Percentiles rank a stretch among this genome's conserved stretches.
phyloP scores from a whole-genome alignment of 768 basidiomycete species.

The Coprinopsis marcescibilis region DNA sequence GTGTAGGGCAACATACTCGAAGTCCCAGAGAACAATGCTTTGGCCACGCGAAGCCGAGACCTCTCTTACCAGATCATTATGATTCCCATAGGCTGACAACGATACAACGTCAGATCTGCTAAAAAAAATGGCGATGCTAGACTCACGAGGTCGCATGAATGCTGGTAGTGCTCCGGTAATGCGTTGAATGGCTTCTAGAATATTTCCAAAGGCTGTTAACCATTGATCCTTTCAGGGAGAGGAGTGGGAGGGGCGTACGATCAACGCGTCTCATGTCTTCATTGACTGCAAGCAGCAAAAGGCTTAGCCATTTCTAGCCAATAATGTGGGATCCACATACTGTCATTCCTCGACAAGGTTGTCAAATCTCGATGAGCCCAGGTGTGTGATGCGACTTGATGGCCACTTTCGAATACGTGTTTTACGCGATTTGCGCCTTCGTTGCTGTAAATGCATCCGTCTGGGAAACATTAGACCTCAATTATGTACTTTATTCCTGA shows the following conservation, averaged over 20 bases:
- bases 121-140: not conserved
- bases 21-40: slow-evolving; percentile 12
- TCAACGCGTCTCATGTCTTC: slow-evolving; percentile 28
- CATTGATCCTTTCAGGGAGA: not conserved
- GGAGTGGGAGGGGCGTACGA: slow-evolving; percentile 16
- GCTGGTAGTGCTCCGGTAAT: slow-evolving; percentile 32
- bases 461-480: not conserved
- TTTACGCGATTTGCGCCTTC: slow-evolving; percentile 17
- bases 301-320: not conserved
- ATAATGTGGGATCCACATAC: slow-evolving; percentile 14
- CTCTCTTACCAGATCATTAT: slow-evolving; percentile 10
- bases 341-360: slow-evolving; percentile 25
- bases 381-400: slow-evolving; percentile 29
- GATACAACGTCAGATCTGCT: not conserved
- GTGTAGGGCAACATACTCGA: slow-evolving; percentile 12
- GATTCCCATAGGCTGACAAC: slow-evolving; percentile 11
- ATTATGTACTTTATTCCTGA: not conserved
- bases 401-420: slow-evolving; percentile 21
- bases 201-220: no score
- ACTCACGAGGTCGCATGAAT: slow-evolving; percentile 36
- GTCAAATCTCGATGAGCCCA: slow-evolving; percentile 34
- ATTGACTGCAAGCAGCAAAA: slow-evolving; percentile 19
- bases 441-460: slow-evolving; percentile 23
- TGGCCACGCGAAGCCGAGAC: slow-evolving; percentile 10
- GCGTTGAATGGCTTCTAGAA: slow-evolving; percentile 30